Evolutionary conservation across 2,329 filamentous ascomycete species (phyloP).

Genomic region (Calonectria naviculata): DNA sequence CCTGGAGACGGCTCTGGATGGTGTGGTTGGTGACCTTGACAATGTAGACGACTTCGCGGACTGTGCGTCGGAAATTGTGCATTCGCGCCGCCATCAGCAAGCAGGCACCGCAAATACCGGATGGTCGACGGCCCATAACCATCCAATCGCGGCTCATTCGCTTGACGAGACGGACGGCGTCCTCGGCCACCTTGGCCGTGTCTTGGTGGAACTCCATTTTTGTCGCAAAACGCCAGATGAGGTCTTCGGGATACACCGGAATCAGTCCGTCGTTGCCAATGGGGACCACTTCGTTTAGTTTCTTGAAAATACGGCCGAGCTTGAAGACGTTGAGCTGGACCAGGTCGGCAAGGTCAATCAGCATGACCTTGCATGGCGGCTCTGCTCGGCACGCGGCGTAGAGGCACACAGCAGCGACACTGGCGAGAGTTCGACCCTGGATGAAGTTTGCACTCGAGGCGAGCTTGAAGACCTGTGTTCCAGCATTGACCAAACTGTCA

Average conservation of each 20-base stretch:
- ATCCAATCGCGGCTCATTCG: conserved; percentile 99
- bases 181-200: conserved; percentile 85
- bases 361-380: conserved; percentile 84
- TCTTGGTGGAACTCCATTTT: conserved; percentile 90
- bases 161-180: conserved; percentile 87
- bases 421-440: conserved; percentile 85
- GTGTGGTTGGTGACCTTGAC: conserved; percentile 97
- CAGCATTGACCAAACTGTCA: conserved; percentile 72
- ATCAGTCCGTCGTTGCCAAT: conserved; percentile 73
- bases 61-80: conserved; percentile 96
- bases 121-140: conserved; percentile 91
- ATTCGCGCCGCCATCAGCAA: conserved; percentile 95
- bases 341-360: conserved; percentile 95
- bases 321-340: conserved; percentile 89
- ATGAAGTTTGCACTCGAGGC: conserved; percentile 82
- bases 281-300: conserved; percentile 77
- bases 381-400: conserved; percentile 89
- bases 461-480: conserved; percentile 80
- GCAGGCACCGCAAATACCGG: conserved; percentile 93
- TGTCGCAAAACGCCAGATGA: conserved; percentile 90
- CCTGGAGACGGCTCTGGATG: conserved; percentile 89
- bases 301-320: conserved; percentile 90
- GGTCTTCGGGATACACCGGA: conserved; percentile 85
- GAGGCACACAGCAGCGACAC: conserved; percentile 89
- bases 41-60: conserved; percentile 96